Conservation (phyloP, 2,329 filamentous ascomycete species). For the Colletotrichum sp. region DNA sequence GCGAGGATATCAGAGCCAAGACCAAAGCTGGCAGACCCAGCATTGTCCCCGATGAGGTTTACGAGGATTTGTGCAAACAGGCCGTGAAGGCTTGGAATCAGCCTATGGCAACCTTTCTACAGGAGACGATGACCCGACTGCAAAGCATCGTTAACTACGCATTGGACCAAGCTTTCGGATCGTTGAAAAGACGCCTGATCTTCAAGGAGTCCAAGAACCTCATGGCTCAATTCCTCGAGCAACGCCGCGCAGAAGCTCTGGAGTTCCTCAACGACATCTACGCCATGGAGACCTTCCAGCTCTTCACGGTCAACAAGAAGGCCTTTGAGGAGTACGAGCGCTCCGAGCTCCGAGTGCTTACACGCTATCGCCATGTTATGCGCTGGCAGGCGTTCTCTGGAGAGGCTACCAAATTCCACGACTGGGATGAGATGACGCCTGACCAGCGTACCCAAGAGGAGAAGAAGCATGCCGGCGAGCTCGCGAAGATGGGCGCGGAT, state of each 20-base stretch:
- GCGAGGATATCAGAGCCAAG: constrained; percentile 57
- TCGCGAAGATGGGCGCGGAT: constrained; percentile 59
- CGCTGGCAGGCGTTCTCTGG: constrained; percentile 49
- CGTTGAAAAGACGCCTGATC: constrained; percentile 51
- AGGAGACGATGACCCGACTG: constrained; percentile 53
- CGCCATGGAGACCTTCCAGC: constrained; percentile 56
- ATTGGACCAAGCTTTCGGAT: constrained; percentile 51
- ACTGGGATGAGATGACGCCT: constrained; percentile 51
- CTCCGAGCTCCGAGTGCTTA: constrained; percentile 51
- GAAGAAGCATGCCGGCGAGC: constrained; percentile 44
- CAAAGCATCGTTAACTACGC: constrained; percentile 49
- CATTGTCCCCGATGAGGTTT: constrained; percentile 64
- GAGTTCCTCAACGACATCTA: constrained; percentile 50
- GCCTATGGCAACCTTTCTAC: constrained; percentile 55
- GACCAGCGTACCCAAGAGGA: constrained; percentile 53
- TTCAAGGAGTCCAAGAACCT: constrained; percentile 52
- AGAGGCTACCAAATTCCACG: constrained; percentile 30
- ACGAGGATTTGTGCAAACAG: constrained; percentile 61
- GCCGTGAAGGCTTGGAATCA: constrained; percentile 63
- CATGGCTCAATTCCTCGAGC: constrained; percentile 48
- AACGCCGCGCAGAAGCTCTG: constrained; percentile 40
- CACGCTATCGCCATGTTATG: constrained; percentile 52
- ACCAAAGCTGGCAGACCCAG: constrained; percentile 63
- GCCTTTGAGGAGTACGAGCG: constrained; percentile 50
- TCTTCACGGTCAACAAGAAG: constrained; percentile 63